Evolutionary conservation across 2,329 filamentous ascomycete species (phyloP), one percentile per base, ranked within the genome.

Genomic region (Elsinoe perseae): DNA sequence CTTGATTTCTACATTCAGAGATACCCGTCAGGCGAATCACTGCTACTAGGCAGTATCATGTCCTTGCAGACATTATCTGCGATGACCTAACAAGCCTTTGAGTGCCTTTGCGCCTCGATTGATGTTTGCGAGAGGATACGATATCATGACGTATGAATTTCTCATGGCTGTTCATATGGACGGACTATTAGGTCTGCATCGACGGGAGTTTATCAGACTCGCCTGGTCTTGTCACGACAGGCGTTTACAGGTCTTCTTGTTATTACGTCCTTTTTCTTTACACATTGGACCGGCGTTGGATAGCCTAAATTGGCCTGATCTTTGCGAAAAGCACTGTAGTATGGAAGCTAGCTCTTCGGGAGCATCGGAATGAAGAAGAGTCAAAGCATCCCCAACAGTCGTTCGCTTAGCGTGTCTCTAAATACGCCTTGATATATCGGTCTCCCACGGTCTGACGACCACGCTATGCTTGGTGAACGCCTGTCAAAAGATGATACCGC

Each of bases 21-120:
- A 52, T 52, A 52, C 48, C 48, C 48, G 48, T 52, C 28, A 34
- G 40, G 48, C 48, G 18, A 21, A 38, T 52, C 25, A 38, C 48
- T 52, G 48, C 30, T 38, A 25, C 38, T 52, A 52, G 48, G 48
- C 48, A 52, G 48, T 36, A 14, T 36, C 10, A 21, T 28, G 16
- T 34, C 30, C 14, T 52, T n/a, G 25, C 28, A 18, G 27, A 50
- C 27, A 30, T 16, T 10, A 14, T 30, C 14, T 30, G 25, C 44
- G 44, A 50, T 3, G 25, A 30, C 40, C 14, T 27, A 18, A 4
- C 21, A 27, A 25, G 40, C 25, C 14, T 18, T 9, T n/a, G 20
- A 44, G 40, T 14, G 32, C 32, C 18, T 44, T 18, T n/a, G 25
- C 18, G 40, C 9, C 40, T n/a, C 10, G 23, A 9, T n/a, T 5